These are phyloP conservation scores for Claviceps africana DNA, from an alignment of 2,329 filamentous ascomycete genomes.

Conservation along the genomic window DNA sequence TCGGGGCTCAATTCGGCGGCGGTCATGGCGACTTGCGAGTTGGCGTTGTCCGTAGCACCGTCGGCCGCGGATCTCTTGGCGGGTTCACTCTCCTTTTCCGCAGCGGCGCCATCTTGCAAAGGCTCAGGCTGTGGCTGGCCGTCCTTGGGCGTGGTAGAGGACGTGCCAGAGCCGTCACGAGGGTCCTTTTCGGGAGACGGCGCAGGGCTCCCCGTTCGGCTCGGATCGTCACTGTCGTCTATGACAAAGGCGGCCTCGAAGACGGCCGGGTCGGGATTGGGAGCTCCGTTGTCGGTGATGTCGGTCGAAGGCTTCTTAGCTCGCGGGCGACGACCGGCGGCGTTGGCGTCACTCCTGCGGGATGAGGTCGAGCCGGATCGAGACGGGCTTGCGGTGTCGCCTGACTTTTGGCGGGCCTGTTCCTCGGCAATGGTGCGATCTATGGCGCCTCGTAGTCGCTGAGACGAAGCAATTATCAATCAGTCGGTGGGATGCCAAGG, in stretches of 20 bases:
- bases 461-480: background rate
- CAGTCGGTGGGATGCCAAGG: background rate
- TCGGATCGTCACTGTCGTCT: conserved; percentile 63
- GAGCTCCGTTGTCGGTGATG: conserved; percentile 24
- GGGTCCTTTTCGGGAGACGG: conserved; percentile 23
- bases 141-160: conserved; percentile 6
- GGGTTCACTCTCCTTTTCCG: conserved; percentile 11
- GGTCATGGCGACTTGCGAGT: no score
- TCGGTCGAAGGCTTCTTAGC: conserved; percentile 26
- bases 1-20: conserved; percentile 54
- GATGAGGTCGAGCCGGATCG: conserved; percentile 23
- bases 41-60: no score
- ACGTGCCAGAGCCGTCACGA: conserved; percentile 8
- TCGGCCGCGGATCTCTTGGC: conserved; percentile 5
- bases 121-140: conserved; percentile 11
- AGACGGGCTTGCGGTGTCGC: conserved; percentile 28
- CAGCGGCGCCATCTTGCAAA: conserved; percentile 8
- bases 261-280: conserved; percentile 67
- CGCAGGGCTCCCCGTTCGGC: conserved; percentile 45
- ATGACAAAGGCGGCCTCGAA: conserved; percentile 80
- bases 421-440: conserved; percentile 84
- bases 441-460: conserved; percentile 70
- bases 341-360: conserved; percentile 25
- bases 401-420: conserved; percentile 60
- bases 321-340: conserved; percentile 16